Evolutionary conservation across 2,329 filamentous ascomycete species (phyloP).

Genomic region (Setomelanomma holmii): DNA sequence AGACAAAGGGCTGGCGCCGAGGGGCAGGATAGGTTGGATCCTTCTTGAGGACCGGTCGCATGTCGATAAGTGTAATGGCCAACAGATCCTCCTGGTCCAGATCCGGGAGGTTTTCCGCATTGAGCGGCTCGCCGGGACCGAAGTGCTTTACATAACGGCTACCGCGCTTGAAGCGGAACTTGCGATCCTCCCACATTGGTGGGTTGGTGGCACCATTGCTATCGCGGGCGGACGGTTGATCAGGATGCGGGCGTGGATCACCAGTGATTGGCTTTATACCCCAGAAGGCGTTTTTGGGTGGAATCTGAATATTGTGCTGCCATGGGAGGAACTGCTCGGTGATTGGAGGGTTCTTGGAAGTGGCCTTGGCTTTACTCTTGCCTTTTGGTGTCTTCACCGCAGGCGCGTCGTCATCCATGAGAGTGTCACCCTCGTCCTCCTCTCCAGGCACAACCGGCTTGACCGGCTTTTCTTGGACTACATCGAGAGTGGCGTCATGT

Average conservation of each 20-base stretch:
- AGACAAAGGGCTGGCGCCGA: slow-evolving; percentile 18
- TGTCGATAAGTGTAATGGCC: slow-evolving; percentile 35
- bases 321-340: slow-evolving; percentile 11
- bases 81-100: slow-evolving; percentile 32
- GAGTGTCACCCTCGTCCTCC: neutral
- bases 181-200: slow-evolving; percentile 38
- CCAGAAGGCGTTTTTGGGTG: slow-evolving; percentile 19
- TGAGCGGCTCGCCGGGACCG: slow-evolving; percentile 8
- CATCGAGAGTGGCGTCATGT: neutral
- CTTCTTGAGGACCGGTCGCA: slow-evolving; percentile 24
- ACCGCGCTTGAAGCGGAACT: slow-evolving; percentile 27
- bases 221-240: slow-evolving; percentile 25
- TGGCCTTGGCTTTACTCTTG: neutral
- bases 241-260: slow-evolving; percentile 15
- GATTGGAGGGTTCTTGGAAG: slow-evolving; percentile 12
- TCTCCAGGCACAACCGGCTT: neutral
- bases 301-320: neutral
- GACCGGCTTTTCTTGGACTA: neutral
- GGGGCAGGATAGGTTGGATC: slow-evolving; percentile 22
- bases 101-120: slow-evolving; percentile 1
- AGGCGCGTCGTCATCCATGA: neutral
- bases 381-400: no score
- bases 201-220: slow-evolving; percentile 28
- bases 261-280: slow-evolving; percentile 26
- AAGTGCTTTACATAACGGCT: slow-evolving; percentile 17